Conservation (phyloP, 1,284 basidiomycete species). For the Thecaphora frezii region DNA sequence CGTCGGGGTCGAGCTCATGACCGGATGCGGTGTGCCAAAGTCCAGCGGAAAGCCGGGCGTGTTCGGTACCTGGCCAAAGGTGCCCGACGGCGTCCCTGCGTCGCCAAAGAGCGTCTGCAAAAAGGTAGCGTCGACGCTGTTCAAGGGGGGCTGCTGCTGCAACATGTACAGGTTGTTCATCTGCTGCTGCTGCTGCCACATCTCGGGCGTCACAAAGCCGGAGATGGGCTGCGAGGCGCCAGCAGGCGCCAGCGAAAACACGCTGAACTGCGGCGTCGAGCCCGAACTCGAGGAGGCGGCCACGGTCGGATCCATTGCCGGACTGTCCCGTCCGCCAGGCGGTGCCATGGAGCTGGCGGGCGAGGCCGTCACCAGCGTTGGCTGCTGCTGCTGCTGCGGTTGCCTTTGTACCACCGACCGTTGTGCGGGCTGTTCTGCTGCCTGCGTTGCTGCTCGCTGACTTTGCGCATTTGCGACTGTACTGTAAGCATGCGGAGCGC, state of each 20-base stretch:
- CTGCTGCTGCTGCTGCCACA: conserved; percentile 1
- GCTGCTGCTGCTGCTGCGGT: conserved; percentile 9
- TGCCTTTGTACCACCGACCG: no score
- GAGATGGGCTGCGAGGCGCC: no score
- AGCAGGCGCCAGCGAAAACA: no score
- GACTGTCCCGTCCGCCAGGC: background rate
- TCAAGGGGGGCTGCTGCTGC: conserved; percentile 2
- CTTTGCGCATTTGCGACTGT: no score
- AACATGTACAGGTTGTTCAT: background rate
- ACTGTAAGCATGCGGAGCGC: no score
- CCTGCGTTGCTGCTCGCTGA: no score
- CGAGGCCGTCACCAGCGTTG: conserved; percentile 5
- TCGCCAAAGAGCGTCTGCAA: conserved; percentile 26
- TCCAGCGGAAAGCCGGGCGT: background rate
- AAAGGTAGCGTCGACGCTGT: conserved; percentile 20
- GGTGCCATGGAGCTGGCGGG: conserved; percentile 21
- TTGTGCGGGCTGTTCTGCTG: no score
- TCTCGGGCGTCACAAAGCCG: background rate
- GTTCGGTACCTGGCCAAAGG: background rate
- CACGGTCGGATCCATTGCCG: no score
- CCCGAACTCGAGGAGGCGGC: no score
- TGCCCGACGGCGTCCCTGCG: no score
- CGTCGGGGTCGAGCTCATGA: no score
- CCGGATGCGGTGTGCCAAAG: background rate
- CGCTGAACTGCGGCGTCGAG: no score